phyloP scores from a whole-genome alignment of 2,329 filamentous ascomycete species.

The Paraphoma chrysanthemicola region DNA sequence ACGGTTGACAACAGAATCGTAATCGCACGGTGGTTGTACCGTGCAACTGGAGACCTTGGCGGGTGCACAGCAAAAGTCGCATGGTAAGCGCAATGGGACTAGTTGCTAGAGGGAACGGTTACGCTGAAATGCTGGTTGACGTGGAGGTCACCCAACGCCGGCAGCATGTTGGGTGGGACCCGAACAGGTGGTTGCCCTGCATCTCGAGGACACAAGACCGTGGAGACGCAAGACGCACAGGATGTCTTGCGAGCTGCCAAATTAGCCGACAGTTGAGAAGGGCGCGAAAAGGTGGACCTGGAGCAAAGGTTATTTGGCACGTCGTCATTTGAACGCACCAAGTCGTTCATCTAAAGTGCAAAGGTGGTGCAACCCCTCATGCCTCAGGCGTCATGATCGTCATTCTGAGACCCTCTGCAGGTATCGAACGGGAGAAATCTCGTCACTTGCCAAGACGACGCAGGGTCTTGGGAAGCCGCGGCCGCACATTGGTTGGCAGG shows the following conservation, averaged over 20 bases:
- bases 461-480: conserved; percentile 33
- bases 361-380: conserved; percentile 13
- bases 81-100: conserved; percentile 6
- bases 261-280: neutral
- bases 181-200: conserved; percentile 3
- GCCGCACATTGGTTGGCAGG: conserved; percentile 21
- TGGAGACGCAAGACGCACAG: neutral
- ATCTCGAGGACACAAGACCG: neutral
- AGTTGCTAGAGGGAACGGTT: neutral
- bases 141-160: neutral
- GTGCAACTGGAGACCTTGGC: neutral
- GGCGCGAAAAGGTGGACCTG: neutral
- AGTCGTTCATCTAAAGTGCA: conserved; percentile 3
- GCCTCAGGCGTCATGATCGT: conserved; percentile 44
- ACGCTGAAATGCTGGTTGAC: conserved; percentile 6
- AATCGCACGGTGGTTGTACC: neutral
- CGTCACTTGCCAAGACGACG: conserved; percentile 27
- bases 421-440: conserved; percentile 29
- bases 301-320: neutral
- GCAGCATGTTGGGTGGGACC: conserved; percentile 4
- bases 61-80: neutral
- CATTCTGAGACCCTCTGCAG: conserved; percentile 16
- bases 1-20: neutral
- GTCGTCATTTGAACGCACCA: neutral
- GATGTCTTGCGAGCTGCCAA: neutral